phyloP scores from a whole-genome alignment of 306 rosid species.

The Prunus campanulata region DNA sequence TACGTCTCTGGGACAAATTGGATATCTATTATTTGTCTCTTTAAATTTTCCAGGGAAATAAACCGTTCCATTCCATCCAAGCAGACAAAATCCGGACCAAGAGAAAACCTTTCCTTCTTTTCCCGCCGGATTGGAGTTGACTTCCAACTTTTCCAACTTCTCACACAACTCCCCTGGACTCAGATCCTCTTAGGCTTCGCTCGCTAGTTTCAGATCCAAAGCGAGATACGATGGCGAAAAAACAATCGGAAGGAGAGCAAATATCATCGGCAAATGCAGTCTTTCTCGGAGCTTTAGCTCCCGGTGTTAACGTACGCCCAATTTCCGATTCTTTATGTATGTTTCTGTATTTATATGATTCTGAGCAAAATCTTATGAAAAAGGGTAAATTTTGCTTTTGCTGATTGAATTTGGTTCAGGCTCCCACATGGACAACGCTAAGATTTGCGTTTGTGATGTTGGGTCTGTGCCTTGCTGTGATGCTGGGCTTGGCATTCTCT shows the following conservation, averaged over 20 bases:
- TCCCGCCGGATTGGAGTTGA: neutral
- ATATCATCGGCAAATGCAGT: conserved; percentile 79
- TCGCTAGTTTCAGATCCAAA: conserved; percentile 18
- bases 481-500: conserved; percentile 83
- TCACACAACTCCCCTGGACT: neutral
- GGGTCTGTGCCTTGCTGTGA: conserved; percentile 69
- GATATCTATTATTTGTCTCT: neutral
- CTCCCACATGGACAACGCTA: conserved; percentile 77
- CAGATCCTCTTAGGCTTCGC: neutral
- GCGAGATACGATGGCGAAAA: conserved; percentile 37
- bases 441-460: conserved; percentile 64
- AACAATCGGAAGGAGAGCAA: conserved; percentile 35
- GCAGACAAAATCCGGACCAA: neutral
- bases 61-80: neutral
- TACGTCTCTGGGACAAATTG: neutral
- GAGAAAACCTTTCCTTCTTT: neutral
- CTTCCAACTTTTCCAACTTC: neutral
- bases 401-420: conserved; percentile 39
- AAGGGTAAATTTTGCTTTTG: neutral
- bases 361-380: neutral
- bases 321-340: neutral
- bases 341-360: neutral
- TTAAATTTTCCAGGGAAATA: neutral
- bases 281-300: conserved; percentile 83
- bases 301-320: conserved; percentile 75